phyloP scores from a whole-genome alignment of 2,329 filamentous ascomycete species.

The Diaporthe citri region DNA sequence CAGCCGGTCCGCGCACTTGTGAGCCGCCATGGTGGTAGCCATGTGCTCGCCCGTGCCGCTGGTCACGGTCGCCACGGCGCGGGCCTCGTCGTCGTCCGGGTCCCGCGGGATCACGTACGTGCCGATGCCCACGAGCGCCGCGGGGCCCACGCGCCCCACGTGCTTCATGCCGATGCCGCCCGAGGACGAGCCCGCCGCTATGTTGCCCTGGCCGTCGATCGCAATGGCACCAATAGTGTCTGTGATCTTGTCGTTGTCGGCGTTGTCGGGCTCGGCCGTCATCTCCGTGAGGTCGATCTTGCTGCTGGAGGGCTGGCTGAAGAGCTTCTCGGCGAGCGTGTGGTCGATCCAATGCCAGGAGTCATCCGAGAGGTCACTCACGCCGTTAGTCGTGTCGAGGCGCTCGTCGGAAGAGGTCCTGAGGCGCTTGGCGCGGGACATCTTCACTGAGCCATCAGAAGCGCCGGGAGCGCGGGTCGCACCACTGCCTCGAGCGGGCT shows the following conservation, averaged over 20 bases:
- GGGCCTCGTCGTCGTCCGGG: slow-evolving; percentile 74
- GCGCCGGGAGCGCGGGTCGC: not conserved
- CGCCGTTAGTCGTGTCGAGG: not conserved
- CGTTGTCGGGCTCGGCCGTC: slow-evolving; percentile 30
- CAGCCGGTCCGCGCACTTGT: slow-evolving; percentile 86
- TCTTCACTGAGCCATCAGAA: not conserved
- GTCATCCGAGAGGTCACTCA: slow-evolving; percentile 15
- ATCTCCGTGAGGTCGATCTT: slow-evolving; percentile 35
- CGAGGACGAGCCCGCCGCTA: slow-evolving; percentile 95
- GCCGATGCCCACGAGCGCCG: slow-evolving; percentile 91
- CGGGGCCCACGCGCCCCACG: slow-evolving; percentile 89
- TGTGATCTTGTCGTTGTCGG: slow-evolving; percentile 73
- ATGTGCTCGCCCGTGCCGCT: slow-evolving; percentile 98
- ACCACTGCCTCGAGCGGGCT: not conserved
- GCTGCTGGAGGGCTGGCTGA: not conserved
- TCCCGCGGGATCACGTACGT: slow-evolving; percentile 88
- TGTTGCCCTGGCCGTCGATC: slow-evolving; percentile 85
- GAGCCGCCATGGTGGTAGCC: slow-evolving; percentile 93
- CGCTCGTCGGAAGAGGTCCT: slow-evolving; percentile 30
- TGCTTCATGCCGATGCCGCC: slow-evolving; percentile 99
- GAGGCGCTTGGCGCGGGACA: slow-evolving; percentile 34
- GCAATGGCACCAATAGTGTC: slow-evolving; percentile 98
- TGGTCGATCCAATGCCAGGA: not conserved
- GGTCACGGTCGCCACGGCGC: slow-evolving; percentile 85
- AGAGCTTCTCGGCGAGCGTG: not conserved